These are phyloP conservation scores for Actinomucor elegans DNA, from an alignment of 371 early-diverging fungal genomes.

Conservation along the genomic window DNA sequence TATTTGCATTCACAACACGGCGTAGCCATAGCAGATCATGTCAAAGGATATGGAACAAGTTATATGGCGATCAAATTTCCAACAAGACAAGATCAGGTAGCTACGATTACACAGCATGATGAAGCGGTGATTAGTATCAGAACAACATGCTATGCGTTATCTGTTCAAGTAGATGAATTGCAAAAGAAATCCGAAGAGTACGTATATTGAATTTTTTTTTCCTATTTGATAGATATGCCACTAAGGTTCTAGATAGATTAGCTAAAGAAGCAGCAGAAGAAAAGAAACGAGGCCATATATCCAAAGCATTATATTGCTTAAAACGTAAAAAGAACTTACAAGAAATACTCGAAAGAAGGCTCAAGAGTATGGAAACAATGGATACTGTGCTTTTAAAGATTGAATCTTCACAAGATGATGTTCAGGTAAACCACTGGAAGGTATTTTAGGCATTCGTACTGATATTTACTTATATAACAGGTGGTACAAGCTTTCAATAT, in stretches of 20 bases:
- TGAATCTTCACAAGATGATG: constrained; percentile 53
- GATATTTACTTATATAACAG: constrained; percentile 30
- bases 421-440: constrained; percentile 55
- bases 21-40: constrained; percentile 28
- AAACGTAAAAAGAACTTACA: constrained; percentile 44
- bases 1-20: constrained; percentile 34
- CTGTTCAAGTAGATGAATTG: constrained; percentile 47
- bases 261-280: constrained; percentile 25
- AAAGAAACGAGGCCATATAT: constrained; percentile 23
- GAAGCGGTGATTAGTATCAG: constrained; percentile 48
- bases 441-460: no score
- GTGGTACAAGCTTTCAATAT: constrained; percentile 54
- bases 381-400: constrained; percentile 55
- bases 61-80: constrained; percentile 44
- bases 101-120: constrained; percentile 45
- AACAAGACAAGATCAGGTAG: constrained; percentile 8
- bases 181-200: constrained; percentile 38
- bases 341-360: constrained; percentile 41
- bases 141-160: constrained; percentile 44
- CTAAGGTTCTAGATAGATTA: constrained; percentile 3
- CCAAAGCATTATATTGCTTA: constrained; percentile 51
- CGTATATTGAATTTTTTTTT: constrained; percentile 11
- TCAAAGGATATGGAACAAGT: constrained; percentile 31
- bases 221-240: not conserved
- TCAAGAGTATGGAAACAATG: constrained; percentile 55